A percentile compares a stretch with the other conserved stretches of the same genome.
Evolutionary conservation across 2,329 filamentous ascomycete genomes (phyloP).

Genomic region (Sporothrix phasma): DNA sequence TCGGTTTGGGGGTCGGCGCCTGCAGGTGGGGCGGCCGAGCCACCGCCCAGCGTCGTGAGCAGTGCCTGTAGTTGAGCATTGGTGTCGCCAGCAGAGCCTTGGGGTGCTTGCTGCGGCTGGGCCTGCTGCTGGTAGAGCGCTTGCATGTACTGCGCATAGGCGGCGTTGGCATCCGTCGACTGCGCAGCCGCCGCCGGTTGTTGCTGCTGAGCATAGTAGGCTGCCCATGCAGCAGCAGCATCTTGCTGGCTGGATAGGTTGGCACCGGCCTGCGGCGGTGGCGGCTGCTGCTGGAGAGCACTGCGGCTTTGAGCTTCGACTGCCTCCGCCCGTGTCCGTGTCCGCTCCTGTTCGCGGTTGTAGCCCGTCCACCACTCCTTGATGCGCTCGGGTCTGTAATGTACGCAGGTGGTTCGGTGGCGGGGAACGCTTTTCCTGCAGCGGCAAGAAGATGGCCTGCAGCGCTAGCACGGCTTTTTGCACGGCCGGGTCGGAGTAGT

Average conservation of each 20-base stretch:
- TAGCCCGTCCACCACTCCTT: constrained; percentile 45
- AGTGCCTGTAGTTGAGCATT: constrained; percentile 20
- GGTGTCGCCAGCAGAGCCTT: constrained; percentile 5
- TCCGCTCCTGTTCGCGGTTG: constrained; percentile 26
- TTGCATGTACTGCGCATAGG: constrained; percentile 29
- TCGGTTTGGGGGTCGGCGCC: not conserved
- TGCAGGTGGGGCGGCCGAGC: not conserved
- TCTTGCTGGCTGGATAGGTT: constrained; percentile 22
- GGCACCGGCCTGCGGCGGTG: not conserved
- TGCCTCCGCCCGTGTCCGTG: constrained; percentile 30
- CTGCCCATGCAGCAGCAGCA: constrained; percentile 29
- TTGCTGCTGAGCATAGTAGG: constrained; percentile 29
- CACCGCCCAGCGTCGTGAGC: constrained; percentile 15
- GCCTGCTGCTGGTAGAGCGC: constrained; percentile 21
- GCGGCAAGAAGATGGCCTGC: constrained; percentile 32
- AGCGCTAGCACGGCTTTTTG: constrained; percentile 35
- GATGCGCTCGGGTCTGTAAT: constrained; percentile 37
- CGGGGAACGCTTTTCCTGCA: constrained; percentile 39
- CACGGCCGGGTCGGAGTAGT: constrained; percentile 33
- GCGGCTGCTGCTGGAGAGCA: not conserved
- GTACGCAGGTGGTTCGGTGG: constrained; percentile 43
- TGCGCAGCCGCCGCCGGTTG: constrained; percentile 17
- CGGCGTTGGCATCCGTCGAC: constrained; percentile 21
- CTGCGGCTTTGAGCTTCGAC: constrained; percentile 14
- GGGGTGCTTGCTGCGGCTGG: constrained; percentile 15